Percentiles rank a stretch among this genome's conserved stretches.
Evolutionary conservation across 441 rosid species (phyloP).

Genomic region (Croton setiger): DNA sequence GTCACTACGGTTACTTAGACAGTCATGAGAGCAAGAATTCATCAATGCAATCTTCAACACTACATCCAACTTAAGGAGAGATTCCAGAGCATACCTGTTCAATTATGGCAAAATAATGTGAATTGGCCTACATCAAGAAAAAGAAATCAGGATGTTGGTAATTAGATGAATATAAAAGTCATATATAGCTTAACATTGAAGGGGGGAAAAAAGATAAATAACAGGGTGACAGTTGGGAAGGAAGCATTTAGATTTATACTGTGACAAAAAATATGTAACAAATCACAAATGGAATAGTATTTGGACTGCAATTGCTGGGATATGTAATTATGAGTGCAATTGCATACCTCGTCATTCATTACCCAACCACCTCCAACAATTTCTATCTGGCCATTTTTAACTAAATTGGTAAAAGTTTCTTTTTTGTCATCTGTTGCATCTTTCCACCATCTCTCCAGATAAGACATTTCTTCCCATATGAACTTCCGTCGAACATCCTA

Average conservation of each 20-base stretch:
- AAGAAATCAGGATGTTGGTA: conserved; percentile 13
- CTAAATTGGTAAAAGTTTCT: conserved; percentile 65
- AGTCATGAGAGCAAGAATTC: conserved; percentile 3
- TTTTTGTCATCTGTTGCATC: conserved; percentile 64
- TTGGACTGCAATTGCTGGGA: not conserved
- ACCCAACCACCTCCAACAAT: conserved; percentile 99
- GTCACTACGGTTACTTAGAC: conserved; percentile 8
- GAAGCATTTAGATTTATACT: not conserved
- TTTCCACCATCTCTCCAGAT: conserved; percentile 98
- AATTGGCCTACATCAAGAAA: conserved; percentile 78
- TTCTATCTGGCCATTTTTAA: conserved; percentile 90
- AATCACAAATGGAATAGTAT: not conserved
- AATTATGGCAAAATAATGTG: conserved; percentile 90
- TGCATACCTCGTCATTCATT: conserved; percentile 97
- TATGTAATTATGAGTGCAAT: conserved; percentile 9
- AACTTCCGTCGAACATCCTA: conserved; percentile 88
- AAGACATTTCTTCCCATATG: conserved; percentile 99
- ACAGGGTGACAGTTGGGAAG: not conserved
- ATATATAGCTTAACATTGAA: not conserved
- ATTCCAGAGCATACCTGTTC: conserved; percentile 64
- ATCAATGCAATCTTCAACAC: conserved; percentile 2
- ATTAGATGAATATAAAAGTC: conserved; percentile 6
- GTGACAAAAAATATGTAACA: not conserved
- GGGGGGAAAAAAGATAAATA: not conserved
- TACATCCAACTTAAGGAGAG: conserved; percentile 2